phyloP scores from a whole-genome alignment of 2,329 filamentous ascomycete genomes.

The Corinectria fuckeliana region DNA sequence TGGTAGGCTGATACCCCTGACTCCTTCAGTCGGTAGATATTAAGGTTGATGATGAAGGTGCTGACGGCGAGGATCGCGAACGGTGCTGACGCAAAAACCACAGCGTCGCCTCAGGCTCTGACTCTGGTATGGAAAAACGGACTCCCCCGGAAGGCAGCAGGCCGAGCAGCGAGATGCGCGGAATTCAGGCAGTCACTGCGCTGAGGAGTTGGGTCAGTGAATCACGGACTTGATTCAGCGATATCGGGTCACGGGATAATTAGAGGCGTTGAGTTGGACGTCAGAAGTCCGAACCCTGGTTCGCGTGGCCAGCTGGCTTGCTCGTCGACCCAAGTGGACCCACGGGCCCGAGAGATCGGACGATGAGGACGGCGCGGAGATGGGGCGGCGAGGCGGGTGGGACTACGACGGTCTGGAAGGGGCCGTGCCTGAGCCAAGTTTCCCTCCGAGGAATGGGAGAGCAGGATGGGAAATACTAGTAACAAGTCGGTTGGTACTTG shows the following conservation, averaged over 20 bases:
- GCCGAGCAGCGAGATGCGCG: not conserved
- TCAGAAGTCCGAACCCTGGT: conserved; percentile 9
- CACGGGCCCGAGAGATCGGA: conserved; percentile 38
- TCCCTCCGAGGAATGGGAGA: conserved; percentile 11
- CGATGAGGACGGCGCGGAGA: conserved; percentile 36
- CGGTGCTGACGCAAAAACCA: not conserved
- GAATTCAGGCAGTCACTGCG: not conserved
- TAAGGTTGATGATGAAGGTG: not conserved
- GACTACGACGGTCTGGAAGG: conserved; percentile 1
- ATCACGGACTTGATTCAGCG: conserved; percentile 27
- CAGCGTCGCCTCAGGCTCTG: not conserved
- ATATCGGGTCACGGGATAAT: conserved; percentile 35
- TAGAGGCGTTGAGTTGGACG: conserved; percentile 20
- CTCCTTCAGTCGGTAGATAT: not conserved
- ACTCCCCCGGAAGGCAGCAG: not conserved
- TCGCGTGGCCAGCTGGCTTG: conserved; percentile 23
- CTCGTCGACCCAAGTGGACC: conserved; percentile 35
- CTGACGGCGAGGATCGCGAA: not conserved
- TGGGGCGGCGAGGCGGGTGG: conserved; percentile 30
- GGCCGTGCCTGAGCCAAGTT: conserved; percentile 13
- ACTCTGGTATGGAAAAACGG: not conserved
- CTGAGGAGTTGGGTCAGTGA: conserved; percentile 23
- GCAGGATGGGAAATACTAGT: not conserved
- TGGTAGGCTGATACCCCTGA: not conserved
- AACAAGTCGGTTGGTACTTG: not conserved